phyloP scores from a whole-genome alignment of 2,329 filamentous ascomycete genomes.

The Alternaria panax region DNA sequence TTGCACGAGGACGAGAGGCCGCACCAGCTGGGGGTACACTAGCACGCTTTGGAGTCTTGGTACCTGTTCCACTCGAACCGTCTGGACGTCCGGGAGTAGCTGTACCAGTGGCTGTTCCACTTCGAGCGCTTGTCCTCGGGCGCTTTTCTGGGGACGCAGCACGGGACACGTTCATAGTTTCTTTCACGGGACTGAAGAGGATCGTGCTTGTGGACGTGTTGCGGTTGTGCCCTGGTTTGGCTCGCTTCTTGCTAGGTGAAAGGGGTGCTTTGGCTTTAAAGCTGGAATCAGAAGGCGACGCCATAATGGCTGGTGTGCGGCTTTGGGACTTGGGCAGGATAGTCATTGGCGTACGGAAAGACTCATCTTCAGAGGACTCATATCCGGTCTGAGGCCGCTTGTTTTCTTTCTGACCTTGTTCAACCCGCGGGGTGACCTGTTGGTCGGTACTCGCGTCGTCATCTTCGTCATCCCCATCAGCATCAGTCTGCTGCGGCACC shows the following conservation, averaged over 20 bases:
- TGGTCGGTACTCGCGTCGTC: constrained; percentile 44
- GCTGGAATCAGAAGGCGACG: constrained; percentile 43
- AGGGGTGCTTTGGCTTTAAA: constrained; percentile 42
- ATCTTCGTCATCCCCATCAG: constrained; percentile 87
- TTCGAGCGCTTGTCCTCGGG: constrained; percentile 40
- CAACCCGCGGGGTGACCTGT: constrained; percentile 24
- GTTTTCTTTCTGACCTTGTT: constrained; percentile 39
- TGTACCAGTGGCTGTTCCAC: constrained; percentile 42
- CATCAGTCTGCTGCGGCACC: constrained; percentile 72
- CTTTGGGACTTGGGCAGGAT: constrained; percentile 38
- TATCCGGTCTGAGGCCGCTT: constrained; percentile 33
- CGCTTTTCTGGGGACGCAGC: constrained; percentile 41
- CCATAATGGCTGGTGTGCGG: constrained; percentile 28
- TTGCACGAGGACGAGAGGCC: constrained; percentile 41
- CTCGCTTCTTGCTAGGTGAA: constrained; percentile 39
- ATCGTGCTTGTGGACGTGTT: constrained; percentile 85
- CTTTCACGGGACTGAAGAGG: constrained; percentile 73
- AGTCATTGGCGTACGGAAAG: constrained; percentile 54
- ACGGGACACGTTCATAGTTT: constrained; percentile 48
- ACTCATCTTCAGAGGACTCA: constrained; percentile 52
- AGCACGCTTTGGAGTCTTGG: constrained; percentile 55
- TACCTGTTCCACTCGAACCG: constrained; percentile 30
- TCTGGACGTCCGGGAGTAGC: constrained; percentile 42
- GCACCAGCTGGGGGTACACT: constrained; percentile 30
- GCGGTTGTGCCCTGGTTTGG: constrained; percentile 66